Conservation (phyloP, 257 asterid genomes). For the Voacanga thouarsii region DNA sequence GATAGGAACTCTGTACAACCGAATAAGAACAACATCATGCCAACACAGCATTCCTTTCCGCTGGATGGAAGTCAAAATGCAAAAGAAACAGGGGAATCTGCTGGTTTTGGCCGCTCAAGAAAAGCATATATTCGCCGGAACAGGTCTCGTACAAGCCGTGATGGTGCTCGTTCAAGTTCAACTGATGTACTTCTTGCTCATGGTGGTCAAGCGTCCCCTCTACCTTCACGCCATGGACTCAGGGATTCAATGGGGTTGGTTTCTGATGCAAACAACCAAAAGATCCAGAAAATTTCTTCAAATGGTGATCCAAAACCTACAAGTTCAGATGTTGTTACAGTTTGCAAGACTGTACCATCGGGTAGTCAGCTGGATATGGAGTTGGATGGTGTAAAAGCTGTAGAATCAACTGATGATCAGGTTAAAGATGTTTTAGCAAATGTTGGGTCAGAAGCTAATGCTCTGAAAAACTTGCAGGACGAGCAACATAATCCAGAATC, state of each 20-base stretch:
- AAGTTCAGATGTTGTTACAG: slow-evolving; percentile 36
- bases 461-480: slow-evolving; percentile 32
- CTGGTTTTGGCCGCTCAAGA: slow-evolving; percentile 52
- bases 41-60: slow-evolving; percentile 44
- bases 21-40: slow-evolving; percentile 44
- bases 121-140: slow-evolving; percentile 73
- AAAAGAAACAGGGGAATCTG: slow-evolving; percentile 51
- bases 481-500: slow-evolving; percentile 42
- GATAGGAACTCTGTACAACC: slow-evolving; percentile 47
- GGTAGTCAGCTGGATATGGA: slow-evolving; percentile 38
- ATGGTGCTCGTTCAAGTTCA: slow-evolving; percentile 56
- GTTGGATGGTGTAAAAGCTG: slow-evolving; percentile 39
- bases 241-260: slow-evolving; percentile 39
- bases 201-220: slow-evolving; percentile 47
- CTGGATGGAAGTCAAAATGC: slow-evolving; percentile 40
- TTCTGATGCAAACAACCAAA: slow-evolving; percentile 30
- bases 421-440: slow-evolving; percentile 27
- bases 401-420: slow-evolving; percentile 36
- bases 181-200: slow-evolving; percentile 50
- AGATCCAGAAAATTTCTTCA: slow-evolving; percentile 29
- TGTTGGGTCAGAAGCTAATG: slow-evolving; percentile 34
- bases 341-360: slow-evolving; percentile 29
- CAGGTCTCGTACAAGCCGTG: slow-evolving; percentile 65
- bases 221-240: slow-evolving; percentile 42
- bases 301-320: slow-evolving; percentile 35